Evolutionary conservation across 1,284 basidiomycete species (phyloP), one percentile per base, ranked within the genome.

Genomic region (Pascua sp.): DNA sequence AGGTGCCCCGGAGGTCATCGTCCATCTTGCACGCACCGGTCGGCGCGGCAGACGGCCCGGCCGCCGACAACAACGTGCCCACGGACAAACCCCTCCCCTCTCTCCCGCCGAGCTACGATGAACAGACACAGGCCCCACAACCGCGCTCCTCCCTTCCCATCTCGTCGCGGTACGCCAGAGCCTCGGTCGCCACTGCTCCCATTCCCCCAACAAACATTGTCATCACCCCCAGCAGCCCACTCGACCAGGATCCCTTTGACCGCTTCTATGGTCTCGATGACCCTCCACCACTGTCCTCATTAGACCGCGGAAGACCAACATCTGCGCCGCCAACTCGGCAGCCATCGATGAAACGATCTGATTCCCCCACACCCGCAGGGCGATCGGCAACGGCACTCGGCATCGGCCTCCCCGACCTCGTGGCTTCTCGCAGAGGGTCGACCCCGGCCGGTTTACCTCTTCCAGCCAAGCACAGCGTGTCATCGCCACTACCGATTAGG

Each of bases 191-290:
- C n/a, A n/a, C n/a, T n/a, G n/a, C n/a, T n/a, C 55, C 53, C 10
- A 11, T 65, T 4, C 67, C 71, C 2, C 59, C 57, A 3, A 54
- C 53, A 13, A 65, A 65, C 41, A 74, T 74, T 44, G 66, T 73
- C 44, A 64, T 76, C 39, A 76, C 72, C 0, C 72, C 72, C 4
- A 70, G 68, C 49, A 71, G 68, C 40, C 72, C 72, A 0, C 36
- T 51, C 17, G 52, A 56, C n/a, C 45, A 38, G n/a, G 53, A 61
- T 24, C 54, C 55, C 1, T 62, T 62, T 37, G 55, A 51, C 10
- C 42, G 49, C 18, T 16, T 55, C 8, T 59, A 55, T 32, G 57
- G 53, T 17, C 38, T 55, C 1, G 51, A 40, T n/a, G n/a, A 5
- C 17, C 50, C 5, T 32, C 51, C 43, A 40, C 42, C 7, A 1